Conservation (phyloP, 768 basidiomycete genomes). For the Myochromella boudieri region DNA sequence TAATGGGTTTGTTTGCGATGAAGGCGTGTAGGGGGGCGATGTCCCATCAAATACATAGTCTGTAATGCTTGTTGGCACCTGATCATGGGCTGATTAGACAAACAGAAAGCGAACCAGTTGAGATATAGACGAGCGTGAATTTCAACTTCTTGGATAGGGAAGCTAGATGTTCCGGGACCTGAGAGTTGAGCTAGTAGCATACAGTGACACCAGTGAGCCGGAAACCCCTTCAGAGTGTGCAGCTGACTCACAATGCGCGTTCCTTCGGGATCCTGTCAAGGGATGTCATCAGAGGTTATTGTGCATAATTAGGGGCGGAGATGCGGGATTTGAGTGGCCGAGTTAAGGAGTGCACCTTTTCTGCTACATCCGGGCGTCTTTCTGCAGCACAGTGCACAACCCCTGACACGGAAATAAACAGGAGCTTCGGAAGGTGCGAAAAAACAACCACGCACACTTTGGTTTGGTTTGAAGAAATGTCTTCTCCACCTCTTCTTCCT, state of each 20-base stretch:
- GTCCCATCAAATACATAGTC: conserved; percentile 97
- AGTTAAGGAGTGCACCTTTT: conserved; percentile 55
- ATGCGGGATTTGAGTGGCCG: too few relatives aligned
- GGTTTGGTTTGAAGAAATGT: conserved; percentile 62
- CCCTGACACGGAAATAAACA: conserved; percentile 41
- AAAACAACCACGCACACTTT: conserved; percentile 52
- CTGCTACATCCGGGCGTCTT: conserved; percentile 88
- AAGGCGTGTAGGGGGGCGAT: conserved; percentile 85
- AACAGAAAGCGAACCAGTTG: conserved; percentile 58
- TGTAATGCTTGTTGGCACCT: conserved; percentile 22
- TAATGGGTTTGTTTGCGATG: conserved; percentile 74
- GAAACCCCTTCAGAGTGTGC: not conserved
- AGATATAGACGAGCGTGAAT: conserved; percentile 86
- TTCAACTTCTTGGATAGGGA: conserved; percentile 56
- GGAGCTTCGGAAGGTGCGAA: not conserved
- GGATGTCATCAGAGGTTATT: too few relatives aligned
- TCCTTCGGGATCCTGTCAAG: conserved; percentile 61
- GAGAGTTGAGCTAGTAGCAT: conserved; percentile 67
- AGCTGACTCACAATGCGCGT: conserved; percentile 51
- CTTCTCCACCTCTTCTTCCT: conserved; percentile 49
- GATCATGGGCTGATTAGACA: not conserved
- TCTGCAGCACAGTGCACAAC: conserved; percentile 97
- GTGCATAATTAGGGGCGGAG: too few relatives aligned
- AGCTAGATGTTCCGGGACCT: conserved; percentile 73
- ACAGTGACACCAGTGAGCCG: not conserved